Evolutionary conservation across 2,329 filamentous ascomycete species (phyloP).

Genomic region (Sarocladium brachiariae): DNA sequence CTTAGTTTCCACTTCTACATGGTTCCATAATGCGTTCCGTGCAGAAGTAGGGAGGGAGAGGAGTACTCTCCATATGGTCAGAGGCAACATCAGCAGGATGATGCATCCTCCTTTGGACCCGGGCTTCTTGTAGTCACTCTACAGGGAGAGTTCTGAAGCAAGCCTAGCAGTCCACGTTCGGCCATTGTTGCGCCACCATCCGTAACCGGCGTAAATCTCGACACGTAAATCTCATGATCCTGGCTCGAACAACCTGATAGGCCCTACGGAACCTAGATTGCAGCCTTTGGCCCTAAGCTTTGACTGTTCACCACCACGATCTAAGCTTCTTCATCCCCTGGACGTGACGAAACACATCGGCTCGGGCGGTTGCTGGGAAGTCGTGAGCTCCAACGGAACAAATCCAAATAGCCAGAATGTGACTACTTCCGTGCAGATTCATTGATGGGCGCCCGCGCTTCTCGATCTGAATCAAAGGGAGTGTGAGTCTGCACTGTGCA

Average conservation of each 20-base stretch:
- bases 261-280: too few relatives aligned
- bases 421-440: not conserved
- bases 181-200: too few relatives aligned
- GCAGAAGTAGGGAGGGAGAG: not conserved
- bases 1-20: slow-evolving; percentile 1
- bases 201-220: too few relatives aligned
- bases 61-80: not conserved
- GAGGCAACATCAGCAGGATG: not conserved
- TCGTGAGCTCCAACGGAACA: too few relatives aligned
- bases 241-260: too few relatives aligned
- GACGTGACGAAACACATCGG: not conserved
- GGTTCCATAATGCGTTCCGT: slow-evolving; percentile 3
- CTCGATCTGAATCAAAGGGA: not conserved
- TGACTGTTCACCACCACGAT: not conserved
- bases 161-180: too few relatives aligned
- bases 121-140: too few relatives aligned
- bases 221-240: too few relatives aligned
- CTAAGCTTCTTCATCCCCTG: not conserved
- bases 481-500: not conserved
- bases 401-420: too few relatives aligned
- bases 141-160: too few relatives aligned
- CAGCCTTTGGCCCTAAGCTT: not conserved
- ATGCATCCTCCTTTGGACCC: too few relatives aligned
- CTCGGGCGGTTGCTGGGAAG: too few relatives aligned
- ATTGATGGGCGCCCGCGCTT: not conserved